These are phyloP conservation scores for Leccinum longicurvipes DNA, from an alignment of 768 basidiomycete genomes.

Conservation along the genomic window DNA sequence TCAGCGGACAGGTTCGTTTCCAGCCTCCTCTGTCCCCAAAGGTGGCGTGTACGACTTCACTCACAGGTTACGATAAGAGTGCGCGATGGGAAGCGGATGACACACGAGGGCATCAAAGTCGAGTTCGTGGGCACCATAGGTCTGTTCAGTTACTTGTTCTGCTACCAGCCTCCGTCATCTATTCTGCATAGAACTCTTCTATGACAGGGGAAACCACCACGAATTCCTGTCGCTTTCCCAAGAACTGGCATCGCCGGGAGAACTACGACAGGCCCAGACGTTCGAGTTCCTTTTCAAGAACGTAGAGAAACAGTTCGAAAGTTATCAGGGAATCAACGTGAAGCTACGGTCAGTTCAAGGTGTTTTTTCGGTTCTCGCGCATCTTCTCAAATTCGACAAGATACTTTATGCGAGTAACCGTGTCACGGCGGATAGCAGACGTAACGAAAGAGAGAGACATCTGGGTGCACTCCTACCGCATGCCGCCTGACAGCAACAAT, in stretches of 20 bases:
- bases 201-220: constrained; percentile 96
- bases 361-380: not conserved
- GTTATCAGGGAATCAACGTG: constrained; percentile 97
- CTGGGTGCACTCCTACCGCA: constrained; percentile 98
- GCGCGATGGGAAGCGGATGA: constrained; percentile 90
- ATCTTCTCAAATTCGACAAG: constrained; percentile 39
- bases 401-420: constrained; percentile 88
- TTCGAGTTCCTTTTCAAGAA: constrained; percentile 99
- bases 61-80: constrained; percentile 78
- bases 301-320: constrained; percentile 98
- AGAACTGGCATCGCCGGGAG: constrained; percentile 93
- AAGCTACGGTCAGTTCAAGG: constrained; percentile 72
- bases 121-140: constrained; percentile 97
- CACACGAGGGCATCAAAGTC: constrained; percentile 96
- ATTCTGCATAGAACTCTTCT: constrained; percentile 65
- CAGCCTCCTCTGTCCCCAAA: not conserved
- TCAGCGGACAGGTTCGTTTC: constrained; percentile 72
- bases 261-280: constrained; percentile 94
- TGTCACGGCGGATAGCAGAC: constrained; percentile 90
- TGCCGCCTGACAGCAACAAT: constrained; percentile 98
- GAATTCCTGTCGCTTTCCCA: constrained; percentile 95
- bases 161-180: not conserved
- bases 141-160: constrained; percentile 34
- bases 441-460: constrained; percentile 90
- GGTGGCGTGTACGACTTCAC: constrained; percentile 1